phyloP scores from a whole-genome alignment of 192 early-diverging fungal species.

The Kappamyces sp. region DNA sequence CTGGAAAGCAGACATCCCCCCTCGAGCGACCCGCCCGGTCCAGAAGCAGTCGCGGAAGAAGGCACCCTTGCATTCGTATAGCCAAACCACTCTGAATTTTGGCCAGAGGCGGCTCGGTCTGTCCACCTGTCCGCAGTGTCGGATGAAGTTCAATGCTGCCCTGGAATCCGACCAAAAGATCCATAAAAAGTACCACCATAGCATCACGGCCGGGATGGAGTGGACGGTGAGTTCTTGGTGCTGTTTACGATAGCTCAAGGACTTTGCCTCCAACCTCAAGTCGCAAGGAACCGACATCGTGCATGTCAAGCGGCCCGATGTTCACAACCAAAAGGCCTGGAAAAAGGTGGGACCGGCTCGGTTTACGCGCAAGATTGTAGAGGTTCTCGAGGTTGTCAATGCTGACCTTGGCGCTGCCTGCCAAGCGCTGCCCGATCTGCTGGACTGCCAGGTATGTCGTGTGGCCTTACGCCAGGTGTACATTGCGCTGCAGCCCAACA shows the following conservation, averaged over 20 bases:
- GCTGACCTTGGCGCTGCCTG: not conserved
- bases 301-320: no score
- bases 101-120: not conserved
- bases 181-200: constrained; percentile 6
- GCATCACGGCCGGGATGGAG: not conserved
- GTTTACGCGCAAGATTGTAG: not conserved
- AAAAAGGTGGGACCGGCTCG: no score
- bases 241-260: not conserved
- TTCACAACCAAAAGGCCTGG: no score
- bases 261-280: not conserved
- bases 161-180: not conserved
- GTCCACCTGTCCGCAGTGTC: constrained; percentile 1
- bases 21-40: no score
- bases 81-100: constrained; percentile 1
- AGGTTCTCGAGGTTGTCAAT: constrained; percentile 1
- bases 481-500: not conserved
- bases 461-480: not conserved
- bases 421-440: not conserved
- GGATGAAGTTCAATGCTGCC: not conserved
- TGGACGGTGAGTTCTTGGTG: not conserved
- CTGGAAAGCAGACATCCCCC: no score
- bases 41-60: no score
- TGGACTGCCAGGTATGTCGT: not conserved
- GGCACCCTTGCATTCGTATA: not conserved
- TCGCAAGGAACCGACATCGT: no score